Percentiles rank a stretch among this genome's conserved stretches.
These are phyloP conservation scores for Citrus reticulata DNA, from an alignment of 345 rosid species.

Conservation along the genomic window DNA sequence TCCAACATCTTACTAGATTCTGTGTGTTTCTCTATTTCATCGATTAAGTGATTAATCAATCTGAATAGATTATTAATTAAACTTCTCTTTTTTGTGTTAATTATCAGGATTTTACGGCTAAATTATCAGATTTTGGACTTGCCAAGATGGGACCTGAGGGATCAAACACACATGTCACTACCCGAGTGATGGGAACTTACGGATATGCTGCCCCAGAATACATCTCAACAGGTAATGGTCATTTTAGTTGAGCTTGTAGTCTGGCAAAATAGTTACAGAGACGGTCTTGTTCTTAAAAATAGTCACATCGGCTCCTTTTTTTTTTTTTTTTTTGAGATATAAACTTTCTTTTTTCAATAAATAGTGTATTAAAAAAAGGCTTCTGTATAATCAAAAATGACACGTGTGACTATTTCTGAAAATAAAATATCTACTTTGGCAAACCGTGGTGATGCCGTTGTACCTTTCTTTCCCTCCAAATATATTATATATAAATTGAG, in stretches of 20 bases:
- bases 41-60: neutral
- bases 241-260: too few species aligned
- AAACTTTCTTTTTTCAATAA: too few species aligned
- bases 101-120: conserved; percentile 74
- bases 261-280: too few species aligned
- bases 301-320: too few species aligned
- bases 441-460: too few species aligned
- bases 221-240: conserved; percentile 64
- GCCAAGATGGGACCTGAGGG: conserved; percentile 98
- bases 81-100: neutral
- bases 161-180: conserved; percentile 83
- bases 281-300: too few species aligned
- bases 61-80: neutral
- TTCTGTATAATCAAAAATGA: too few species aligned
- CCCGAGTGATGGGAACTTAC: conserved; percentile 95
- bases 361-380: too few species aligned
- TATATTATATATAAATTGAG: neutral
- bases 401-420: too few species aligned
- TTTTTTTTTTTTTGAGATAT: too few species aligned
- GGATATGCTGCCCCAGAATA: conserved; percentile 98
- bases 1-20: conserved; percentile 86
- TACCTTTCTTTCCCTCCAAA: too few species aligned
- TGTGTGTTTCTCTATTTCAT: conserved; percentile 27
- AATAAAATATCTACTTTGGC: too few species aligned
- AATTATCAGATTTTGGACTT: conserved; percentile 87